Evolutionary conservation across 176 grass and related monocot genomes (phyloP).

Genomic region (Coix lacrymajobi): DNA sequence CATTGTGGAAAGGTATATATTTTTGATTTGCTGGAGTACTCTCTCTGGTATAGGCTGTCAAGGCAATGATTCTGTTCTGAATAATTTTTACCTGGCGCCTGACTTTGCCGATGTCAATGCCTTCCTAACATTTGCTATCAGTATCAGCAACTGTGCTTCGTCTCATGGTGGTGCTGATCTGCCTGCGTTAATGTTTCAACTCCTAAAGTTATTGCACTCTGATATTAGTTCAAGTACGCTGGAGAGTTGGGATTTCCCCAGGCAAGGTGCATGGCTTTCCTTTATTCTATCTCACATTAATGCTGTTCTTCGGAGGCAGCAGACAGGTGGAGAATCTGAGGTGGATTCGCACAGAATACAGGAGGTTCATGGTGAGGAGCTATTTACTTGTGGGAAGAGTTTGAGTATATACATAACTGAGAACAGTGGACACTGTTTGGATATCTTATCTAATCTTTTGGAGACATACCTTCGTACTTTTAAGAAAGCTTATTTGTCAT

Average conservation of each 20-base stretch:
- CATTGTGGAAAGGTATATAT: slow-evolving; percentile 85
- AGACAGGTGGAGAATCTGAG: slow-evolving; percentile 21
- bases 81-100: slow-evolving; percentile 48
- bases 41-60: slow-evolving; percentile 44
- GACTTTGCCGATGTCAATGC: slow-evolving; percentile 51
- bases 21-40: slow-evolving; percentile 71
- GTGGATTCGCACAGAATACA: background rate
- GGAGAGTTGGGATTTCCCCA: slow-evolving; percentile 65
- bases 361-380: slow-evolving; percentile 15
- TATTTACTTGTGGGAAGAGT: slow-evolving; percentile 43
- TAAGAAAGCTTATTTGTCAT: slow-evolving; percentile 53
- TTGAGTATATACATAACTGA: slow-evolving; percentile 49
- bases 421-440: slow-evolving; percentile 34
- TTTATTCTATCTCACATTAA: slow-evolving; percentile 71
- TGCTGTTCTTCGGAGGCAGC: slow-evolving; percentile 42
- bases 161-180: slow-evolving; percentile 43
- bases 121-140: slow-evolving; percentile 59
- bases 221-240: slow-evolving; percentile 39
- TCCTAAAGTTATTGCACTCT: slow-evolving; percentile 52
- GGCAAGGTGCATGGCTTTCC: slow-evolving; percentile 68
- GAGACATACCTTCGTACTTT: slow-evolving; percentile 56
- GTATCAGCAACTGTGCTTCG: slow-evolving; percentile 26
- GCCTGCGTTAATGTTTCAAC: slow-evolving; percentile 42
- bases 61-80: slow-evolving; percentile 23
- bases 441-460: slow-evolving; percentile 65